A percentile compares a stretch with the other conserved stretches of the same genome.
Evolutionary conservation across 2,329 filamentous ascomycete species (phyloP).

Genomic region (Cadophora gregata): DNA sequence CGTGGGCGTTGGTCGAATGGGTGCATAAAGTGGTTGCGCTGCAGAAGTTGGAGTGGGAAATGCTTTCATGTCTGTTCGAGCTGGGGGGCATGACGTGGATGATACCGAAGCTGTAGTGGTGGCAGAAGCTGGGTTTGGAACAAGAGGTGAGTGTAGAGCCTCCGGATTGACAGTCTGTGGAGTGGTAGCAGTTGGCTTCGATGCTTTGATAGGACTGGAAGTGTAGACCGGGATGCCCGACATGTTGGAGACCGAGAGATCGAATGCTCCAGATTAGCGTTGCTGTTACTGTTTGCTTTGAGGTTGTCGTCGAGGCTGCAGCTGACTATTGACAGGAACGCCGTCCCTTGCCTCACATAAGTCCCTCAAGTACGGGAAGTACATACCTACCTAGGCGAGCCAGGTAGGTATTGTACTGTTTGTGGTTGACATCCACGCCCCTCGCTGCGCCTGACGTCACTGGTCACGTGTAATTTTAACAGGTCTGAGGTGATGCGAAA

Average conservation of each 20-base stretch:
- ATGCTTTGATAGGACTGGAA: conserved; percentile 61
- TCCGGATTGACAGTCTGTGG: conserved; percentile 50
- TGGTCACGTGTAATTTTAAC: not conserved
- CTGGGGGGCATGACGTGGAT: conserved; percentile 46
- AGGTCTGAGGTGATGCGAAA: too few relatives aligned
- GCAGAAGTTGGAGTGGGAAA: conserved; percentile 49
- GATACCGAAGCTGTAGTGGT: conserved; percentile 43
- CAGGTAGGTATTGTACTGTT: too few relatives aligned
- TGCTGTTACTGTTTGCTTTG: not conserved
- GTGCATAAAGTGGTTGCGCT: conserved; percentile 44
- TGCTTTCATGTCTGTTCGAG: conserved; percentile 57
- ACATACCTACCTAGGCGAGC: too few relatives aligned
- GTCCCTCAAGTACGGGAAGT: too few relatives aligned
- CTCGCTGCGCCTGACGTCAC: not conserved
- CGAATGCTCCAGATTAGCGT: not conserved
- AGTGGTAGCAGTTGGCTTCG: conserved; percentile 56
- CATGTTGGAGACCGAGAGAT: conserved; percentile 50
- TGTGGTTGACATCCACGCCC: too few relatives aligned
- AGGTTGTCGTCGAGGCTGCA: not conserved
- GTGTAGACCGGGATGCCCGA: conserved; percentile 65
- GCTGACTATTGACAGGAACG: not conserved
- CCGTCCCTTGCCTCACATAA: too few relatives aligned
- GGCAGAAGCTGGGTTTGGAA: conserved; percentile 31
- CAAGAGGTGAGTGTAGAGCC: conserved; percentile 30
- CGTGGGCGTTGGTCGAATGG: conserved; percentile 53